Evolutionary conservation across 2,329 filamentous ascomycete genomes (phyloP), one percentile per base, ranked within the genome.

Genomic region (Podosphaera fusca): DNA sequence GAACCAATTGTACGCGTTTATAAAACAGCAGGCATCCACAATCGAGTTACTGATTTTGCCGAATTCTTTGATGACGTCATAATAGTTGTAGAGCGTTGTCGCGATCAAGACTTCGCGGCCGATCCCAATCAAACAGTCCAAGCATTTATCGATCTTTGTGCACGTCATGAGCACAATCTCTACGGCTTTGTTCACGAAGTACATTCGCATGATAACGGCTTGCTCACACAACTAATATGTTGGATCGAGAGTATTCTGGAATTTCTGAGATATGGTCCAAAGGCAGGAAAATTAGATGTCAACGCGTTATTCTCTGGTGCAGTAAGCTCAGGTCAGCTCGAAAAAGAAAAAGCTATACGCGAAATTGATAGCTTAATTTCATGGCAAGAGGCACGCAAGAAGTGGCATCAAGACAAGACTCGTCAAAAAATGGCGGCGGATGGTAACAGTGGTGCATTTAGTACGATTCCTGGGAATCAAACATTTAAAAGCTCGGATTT

Each of bases 121-220:
- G 92, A 98, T 68, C 92, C 92, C 3, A 98, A 98, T 68, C 89
- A 95, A 72, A 98, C 92, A 0, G 92, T 98, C 1, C 92, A 98
- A 68, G 84, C 88, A 14, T 98, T 98, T 67, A 98, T 98, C 66
- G 92, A 98, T 67, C 77, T 98, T 30, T 98, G 92, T 69, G 84
- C 87, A 62, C 81, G 92, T 49, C 92, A 98, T 68, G 87, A 98
- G 70, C 81, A 94, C 68, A 94, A 94, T 70, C 90, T 98, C 68
- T 98, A 96, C 77, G 96, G 95, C 69, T 98, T 98, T 68, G 85
- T 98, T 2, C 92, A 98, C 69, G 92, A 98, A 70, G 90, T 98
- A 0, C 92, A 98, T 67, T 82, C 86, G 5, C 90, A 98, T 65
- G 92, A 98, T 68, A 94, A 98, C 61, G 92, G 92, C 0, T 78